Evolutionary conservation across 73 alveolate genomes (phyloP).

Genomic region (Breviolum minutum): DNA sequence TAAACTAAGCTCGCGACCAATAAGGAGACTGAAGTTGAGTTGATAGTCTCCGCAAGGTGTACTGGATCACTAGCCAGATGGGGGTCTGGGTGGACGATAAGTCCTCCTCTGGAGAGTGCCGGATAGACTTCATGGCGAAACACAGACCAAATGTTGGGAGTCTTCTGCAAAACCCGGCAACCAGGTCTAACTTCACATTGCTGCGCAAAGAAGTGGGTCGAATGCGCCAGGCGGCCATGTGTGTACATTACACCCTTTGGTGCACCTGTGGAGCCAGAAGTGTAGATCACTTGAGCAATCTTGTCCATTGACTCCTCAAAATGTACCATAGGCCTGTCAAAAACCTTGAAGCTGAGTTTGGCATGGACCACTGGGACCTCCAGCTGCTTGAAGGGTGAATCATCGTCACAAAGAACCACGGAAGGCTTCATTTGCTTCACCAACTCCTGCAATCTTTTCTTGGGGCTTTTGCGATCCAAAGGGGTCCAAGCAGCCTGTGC

Average conservation of each 20-base stretch:
- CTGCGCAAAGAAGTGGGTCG: slow-evolving; percentile 84
- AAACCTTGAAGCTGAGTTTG: background rate
- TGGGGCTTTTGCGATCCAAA: slow-evolving; percentile 44
- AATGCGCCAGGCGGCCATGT: slow-evolving; percentile 66
- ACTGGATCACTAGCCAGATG: background rate
- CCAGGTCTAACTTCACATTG: slow-evolving; percentile 14
- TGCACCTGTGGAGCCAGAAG: slow-evolving; percentile 71
- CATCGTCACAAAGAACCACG: background rate
- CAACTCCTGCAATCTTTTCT: background rate
- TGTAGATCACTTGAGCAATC: slow-evolving; percentile 67
- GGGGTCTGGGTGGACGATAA: slow-evolving; percentile 13
- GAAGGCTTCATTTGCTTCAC: slow-evolving; percentile 25
- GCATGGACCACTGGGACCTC: background rate
- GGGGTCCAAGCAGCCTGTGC: slow-evolving; percentile 36
- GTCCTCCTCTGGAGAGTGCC: slow-evolving; percentile 52
- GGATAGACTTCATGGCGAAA: slow-evolving; percentile 77
- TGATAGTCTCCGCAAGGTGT: slow-evolving; percentile 46
- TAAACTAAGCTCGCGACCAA: slow-evolving; percentile 5
- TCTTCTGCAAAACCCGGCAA: slow-evolving; percentile 56
- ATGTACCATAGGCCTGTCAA: background rate
- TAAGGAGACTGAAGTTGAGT: background rate
- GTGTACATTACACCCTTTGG: slow-evolving; percentile 69
- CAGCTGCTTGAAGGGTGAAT: slow-evolving; percentile 15
- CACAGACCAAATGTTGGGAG: slow-evolving; percentile 69
- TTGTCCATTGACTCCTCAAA: slow-evolving; percentile 27